Percentiles rank a stretch among this genome's conserved stretches.
Conservation (phyloP, 257 asterid species). For the Parsonsia alboflavescens region DNA sequence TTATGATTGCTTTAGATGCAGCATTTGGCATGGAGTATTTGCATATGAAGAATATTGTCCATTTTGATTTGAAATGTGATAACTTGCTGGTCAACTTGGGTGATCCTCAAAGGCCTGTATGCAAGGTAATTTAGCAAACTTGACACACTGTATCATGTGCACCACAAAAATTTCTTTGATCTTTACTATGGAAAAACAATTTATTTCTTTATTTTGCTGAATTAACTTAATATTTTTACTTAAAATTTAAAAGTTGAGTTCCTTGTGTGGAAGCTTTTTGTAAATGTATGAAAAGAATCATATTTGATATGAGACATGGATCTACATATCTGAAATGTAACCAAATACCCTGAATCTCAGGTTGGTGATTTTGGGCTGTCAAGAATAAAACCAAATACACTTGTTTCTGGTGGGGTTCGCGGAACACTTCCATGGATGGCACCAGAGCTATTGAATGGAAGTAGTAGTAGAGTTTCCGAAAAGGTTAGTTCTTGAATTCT, state of each 20-base stretch:
- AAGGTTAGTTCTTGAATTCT: constrained; percentile 38
- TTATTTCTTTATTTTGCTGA: neutral
- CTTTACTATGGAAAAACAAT: neutral
- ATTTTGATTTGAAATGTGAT: constrained; percentile 86
- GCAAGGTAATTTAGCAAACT: constrained; percentile 51
- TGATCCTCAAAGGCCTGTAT: constrained; percentile 77
- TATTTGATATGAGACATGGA: too few relatives aligned
- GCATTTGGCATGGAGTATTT: constrained; percentile 52
- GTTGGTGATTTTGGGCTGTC: constrained; percentile 91
- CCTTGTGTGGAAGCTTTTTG: neutral
- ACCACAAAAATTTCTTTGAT: neutral
- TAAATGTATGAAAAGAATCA: neutral
- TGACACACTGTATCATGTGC: neutral
- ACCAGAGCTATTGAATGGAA: constrained; percentile 77
- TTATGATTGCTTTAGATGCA: constrained; percentile 66
- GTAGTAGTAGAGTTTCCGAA: constrained; percentile 68
- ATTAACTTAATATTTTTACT: neutral
- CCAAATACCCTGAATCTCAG: constrained; percentile 27
- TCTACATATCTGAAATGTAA: neutral
- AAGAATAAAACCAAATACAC: constrained; percentile 71
- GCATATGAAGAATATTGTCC: constrained; percentile 73
- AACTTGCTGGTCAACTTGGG: constrained; percentile 87
- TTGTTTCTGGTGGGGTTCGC: constrained; percentile 84
- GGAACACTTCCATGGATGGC: constrained; percentile 99
- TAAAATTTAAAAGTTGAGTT: neutral